Evolutionary conservation across 371 early-diverging fungal species (phyloP).

Genomic region (Vavraia culicis): DNA sequence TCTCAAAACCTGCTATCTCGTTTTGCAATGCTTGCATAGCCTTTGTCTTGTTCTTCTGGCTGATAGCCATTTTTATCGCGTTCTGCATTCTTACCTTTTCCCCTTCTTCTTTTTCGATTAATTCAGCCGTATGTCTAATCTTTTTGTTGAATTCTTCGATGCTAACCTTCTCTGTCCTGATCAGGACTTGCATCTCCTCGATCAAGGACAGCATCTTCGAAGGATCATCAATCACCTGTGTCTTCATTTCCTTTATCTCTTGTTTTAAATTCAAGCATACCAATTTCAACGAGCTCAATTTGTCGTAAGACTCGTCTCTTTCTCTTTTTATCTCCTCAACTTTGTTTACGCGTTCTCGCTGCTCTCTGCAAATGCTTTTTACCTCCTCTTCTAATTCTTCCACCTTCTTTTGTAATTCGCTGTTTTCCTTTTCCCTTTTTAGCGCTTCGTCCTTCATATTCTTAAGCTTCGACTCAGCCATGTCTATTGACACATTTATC

Average conservation of each 20-base stretch:
- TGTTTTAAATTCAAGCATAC: conserved; percentile 21
- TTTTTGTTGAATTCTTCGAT: conserved; percentile 1
- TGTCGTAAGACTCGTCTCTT: conserved; percentile 23
- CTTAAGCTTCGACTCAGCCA: conserved; percentile 9
- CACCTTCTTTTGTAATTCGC: conserved; percentile 18
- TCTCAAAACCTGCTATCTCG: conserved; percentile 17
- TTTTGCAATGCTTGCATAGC: conserved; percentile 12
- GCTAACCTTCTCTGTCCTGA: conserved; percentile 23
- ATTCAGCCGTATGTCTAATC: neutral
- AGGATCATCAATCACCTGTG: conserved; percentile 36
- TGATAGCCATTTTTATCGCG: conserved; percentile 1
- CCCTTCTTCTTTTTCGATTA: neutral
- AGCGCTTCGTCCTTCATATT: neutral
- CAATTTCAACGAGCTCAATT: conserved; percentile 21
- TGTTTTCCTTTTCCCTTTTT: conserved; percentile 9
- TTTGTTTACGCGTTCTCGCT: conserved; percentile 16
- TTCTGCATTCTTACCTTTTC: conserved; percentile 5
- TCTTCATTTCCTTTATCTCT: conserved; percentile 29
- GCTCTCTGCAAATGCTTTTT: conserved; percentile 17
- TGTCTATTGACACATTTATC: conserved; percentile 5
- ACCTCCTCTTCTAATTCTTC: conserved; percentile 16
- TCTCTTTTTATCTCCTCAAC: conserved; percentile 17
- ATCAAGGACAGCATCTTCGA: conserved; percentile 25
- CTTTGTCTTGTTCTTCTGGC: conserved; percentile 1
- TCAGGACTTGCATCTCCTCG: conserved; percentile 30